Base-by-base conservation (phyloP, 768 basidiomycete genomes). In the Boletus rubroflammeus region DNA sequence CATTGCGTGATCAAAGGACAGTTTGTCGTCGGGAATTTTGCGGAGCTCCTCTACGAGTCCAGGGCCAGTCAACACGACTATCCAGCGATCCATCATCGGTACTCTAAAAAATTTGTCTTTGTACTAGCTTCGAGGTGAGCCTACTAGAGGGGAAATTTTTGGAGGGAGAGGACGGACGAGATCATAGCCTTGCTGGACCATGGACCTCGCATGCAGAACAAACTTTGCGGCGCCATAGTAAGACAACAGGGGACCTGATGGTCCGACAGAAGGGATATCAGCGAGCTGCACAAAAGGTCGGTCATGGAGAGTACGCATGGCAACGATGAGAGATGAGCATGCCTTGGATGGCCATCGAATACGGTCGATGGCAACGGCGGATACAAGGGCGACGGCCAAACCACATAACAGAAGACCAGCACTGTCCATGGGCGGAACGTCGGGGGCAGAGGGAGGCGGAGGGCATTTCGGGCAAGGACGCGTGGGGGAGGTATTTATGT, bases 11-110 rank as follows among this genome's bases (percentile, higher is more conserved):
- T 62, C 55, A 48, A 76, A 71, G 28, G 78, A 80, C 5, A 81
- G 65, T 26, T 72, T 70, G n/a, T 78, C 70, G 45, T 80, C 79
- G 6, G 75, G 69, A n/a, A 76, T 75, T 53, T 67, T 75, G 23
- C 79, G 73, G 17, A 85, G 60, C 39, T 84, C 83, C 6, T 83
- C 78, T 13, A 82, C 65, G 43, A 76, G 67, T 25, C 75, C 55
- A 0, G 69, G 64, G 1, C 78, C 76, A 19, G 71, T 71, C 21
- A 77, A 63, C 7, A 83, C 62, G 21, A 81, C 70, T 14, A 75
- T 54, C 81, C 81, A 83, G 46, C 72, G 66, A 36, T 76, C 68
- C 39, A 78, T 61, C 40, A 68, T 67, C 0, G 80, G 66, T 5
- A 82, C 67, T 62, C 76, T 78, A 66, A 80, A 83, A 23, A 70